A percentile compares a stretch with the other conserved stretches of the same genome.
Conservation (phyloP, 1,284 basidiomycete genomes). For the Rhodotorula sp. region DNA sequence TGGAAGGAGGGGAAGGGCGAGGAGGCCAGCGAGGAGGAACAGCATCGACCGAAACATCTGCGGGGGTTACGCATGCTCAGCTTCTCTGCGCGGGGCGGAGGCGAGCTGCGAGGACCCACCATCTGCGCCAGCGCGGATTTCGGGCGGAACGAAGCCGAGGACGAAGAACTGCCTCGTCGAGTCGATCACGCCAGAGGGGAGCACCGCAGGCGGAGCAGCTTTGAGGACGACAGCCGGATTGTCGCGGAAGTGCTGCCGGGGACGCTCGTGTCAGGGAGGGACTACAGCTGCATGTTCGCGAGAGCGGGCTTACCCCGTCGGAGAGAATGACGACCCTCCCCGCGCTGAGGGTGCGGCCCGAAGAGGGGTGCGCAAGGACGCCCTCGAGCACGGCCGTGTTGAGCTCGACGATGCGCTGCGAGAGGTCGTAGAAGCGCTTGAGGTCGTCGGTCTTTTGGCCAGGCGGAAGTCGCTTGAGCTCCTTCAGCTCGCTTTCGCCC, state of each 20-base stretch:
- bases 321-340: conserved; percentile 83
- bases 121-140: conserved; percentile 52
- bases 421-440: conserved; percentile 74
- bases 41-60: conserved; percentile 64
- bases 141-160: conserved; percentile 64
- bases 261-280: not conserved
- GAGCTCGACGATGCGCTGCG: conserved; percentile 63
- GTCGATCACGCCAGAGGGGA: conserved; percentile 55
- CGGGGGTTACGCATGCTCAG: too few relatives aligned
- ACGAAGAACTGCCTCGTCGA: conserved; percentile 67
- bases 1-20: not conserved
- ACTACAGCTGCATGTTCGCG: conserved; percentile 1
- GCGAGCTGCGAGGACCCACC: conserved; percentile 53
- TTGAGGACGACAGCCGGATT: conserved; percentile 77
- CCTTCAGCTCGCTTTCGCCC: conserved; percentile 72
- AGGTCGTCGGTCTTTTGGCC: conserved; percentile 61
- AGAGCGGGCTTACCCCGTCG: conserved; percentile 62
- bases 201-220: conserved; percentile 58
- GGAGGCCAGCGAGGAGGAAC: conserved; percentile 62
- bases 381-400: conserved; percentile 70
- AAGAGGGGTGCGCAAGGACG: conserved; percentile 65
- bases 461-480: conserved; percentile 67
- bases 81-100: accelerated
- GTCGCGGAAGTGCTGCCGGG: conserved; percentile 70
- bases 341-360: conserved; percentile 65